Percentiles rank a stretch among this genome's conserved stretches.
These are phyloP conservation scores for Kodamaea ohmeri DNA, from an alignment of 1,139 yeast species.

Conservation along the genomic window DNA sequence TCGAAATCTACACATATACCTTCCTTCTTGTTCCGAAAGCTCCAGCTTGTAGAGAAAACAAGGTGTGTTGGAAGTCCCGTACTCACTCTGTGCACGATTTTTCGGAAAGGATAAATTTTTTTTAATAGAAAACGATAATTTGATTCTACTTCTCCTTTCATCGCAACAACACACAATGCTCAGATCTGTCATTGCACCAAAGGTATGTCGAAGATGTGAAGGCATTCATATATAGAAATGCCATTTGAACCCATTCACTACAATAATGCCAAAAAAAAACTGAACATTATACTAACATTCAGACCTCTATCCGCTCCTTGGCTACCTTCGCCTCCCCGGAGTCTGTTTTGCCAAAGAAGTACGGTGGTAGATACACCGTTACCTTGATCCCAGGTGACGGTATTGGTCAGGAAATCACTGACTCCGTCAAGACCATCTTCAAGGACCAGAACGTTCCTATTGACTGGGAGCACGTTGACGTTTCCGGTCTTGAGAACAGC, in stretches of 20 bases:
- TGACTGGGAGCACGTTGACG: conserved; percentile 90
- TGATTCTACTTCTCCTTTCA: conserved; percentile 11
- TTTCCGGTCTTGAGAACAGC: conserved; percentile 71
- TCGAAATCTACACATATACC: neutral
- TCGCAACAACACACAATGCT: conserved; percentile 20
- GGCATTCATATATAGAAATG: neutral
- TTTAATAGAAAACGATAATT: conserved; percentile 7
- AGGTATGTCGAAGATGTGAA: conserved; percentile 20
- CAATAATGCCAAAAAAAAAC: neutral
- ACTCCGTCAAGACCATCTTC: conserved; percentile 88
- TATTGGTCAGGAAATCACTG: conserved; percentile 94
- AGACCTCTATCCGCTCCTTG: conserved; percentile 42
- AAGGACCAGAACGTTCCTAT: conserved; percentile 83
- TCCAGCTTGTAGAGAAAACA: no score
- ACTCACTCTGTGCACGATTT: conserved; percentile 1
- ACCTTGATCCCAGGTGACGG: conserved; percentile 97
- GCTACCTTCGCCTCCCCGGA: conserved; percentile 57
- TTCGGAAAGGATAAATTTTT: conserved; percentile 11
- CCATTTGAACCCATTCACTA: neutral
- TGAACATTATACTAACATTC: conserved; percentile 5
- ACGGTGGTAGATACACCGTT: conserved; percentile 91
- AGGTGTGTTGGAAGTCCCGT: no score
- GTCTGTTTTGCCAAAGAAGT: conserved; percentile 77
- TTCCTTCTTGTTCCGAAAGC: neutral
- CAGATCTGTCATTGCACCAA: conserved; percentile 27